Conservation (phyloP, 495 filamentous ascomycete genomes). For the Neurospora sp. region DNA sequence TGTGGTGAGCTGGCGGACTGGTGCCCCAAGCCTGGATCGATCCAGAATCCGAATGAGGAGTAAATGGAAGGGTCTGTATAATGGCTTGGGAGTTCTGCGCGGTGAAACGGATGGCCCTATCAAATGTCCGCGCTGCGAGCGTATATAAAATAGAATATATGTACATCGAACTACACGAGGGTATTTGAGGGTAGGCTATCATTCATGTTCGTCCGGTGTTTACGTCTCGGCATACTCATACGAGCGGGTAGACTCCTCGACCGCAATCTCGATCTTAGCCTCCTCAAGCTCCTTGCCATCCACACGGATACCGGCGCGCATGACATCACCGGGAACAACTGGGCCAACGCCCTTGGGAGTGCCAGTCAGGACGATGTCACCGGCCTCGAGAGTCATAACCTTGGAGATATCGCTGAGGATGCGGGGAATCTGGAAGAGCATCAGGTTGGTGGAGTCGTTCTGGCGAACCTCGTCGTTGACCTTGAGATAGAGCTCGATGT, state of each 20-base stretch:
- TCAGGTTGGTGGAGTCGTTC: constrained; percentile 75
- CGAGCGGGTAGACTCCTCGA: constrained; percentile 52
- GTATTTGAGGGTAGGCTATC: not conserved
- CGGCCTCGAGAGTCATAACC: constrained; percentile 88
- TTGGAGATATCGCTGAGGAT: constrained; percentile 80
- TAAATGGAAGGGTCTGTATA: not conserved
- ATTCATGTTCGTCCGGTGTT: not conserved
- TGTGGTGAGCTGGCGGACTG: constrained; percentile 66
- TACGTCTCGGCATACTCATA: constrained; percentile 55
- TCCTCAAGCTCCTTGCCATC: constrained; percentile 77
- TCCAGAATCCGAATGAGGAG: constrained; percentile 41
- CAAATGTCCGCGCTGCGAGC: not conserved
- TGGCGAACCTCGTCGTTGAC: constrained; percentile 70
- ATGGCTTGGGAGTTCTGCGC: not conserved
- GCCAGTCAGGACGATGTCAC: constrained; percentile 87
- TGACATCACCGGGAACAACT: constrained; percentile 76
- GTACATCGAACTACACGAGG: not conserved
- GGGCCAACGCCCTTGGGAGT: constrained; percentile 93
- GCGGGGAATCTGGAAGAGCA: constrained; percentile 85
- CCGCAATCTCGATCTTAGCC: constrained; percentile 71
- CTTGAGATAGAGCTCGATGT: constrained; percentile 70
- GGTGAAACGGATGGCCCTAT: not conserved
- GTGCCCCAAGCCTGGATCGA: constrained; percentile 37
- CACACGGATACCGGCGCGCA: constrained; percentile 76
- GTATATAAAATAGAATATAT: not conserved